Evolutionary conservation across 1,284 basidiomycete species (phyloP), one percentile per base, ranked within the genome.

Genomic region (Phylloporus sp.): DNA sequence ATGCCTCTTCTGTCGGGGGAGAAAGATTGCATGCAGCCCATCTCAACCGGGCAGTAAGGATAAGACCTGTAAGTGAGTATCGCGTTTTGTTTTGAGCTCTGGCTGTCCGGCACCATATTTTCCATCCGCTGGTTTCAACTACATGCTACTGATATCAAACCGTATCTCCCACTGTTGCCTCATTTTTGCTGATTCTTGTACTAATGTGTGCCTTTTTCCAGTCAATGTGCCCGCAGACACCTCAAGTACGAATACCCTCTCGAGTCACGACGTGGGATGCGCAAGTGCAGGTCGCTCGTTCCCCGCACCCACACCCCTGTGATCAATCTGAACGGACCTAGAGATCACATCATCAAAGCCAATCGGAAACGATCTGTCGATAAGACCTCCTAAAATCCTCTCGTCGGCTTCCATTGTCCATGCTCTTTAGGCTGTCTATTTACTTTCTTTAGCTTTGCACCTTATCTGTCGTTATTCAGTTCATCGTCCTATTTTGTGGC

Each of bases 1-100:
- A 0, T 90, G 88, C 70, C 80, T 86, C 19, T 90, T 90, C 73
- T 90, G 88, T 74, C 82, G 89, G 45, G 87, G 86, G 6, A 80
- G 88, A 57, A 90, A 91, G 79, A 90, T 91, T 65, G 89, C 89
- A 5, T 90, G 89, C 68, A 87, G 88, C 0, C 85, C 87, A 25
- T 85, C 87, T 3, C 70, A 82, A 27, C 81, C 84, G 7, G 85
- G 82, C 17, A 85, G 82, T 69, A 79, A 81, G 58, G 86, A 88
- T 70, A 83, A 83, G 70, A 87, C 86, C 1, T 90, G 88, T 88
- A 88, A 88, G 89, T 89, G 71, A 83, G 89, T 49, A 14, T 14
- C n/a, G n/a, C n/a, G 47, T 85, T 5, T 11, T 53, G 62, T 55
- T 32, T 60, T 41, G 64, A 11, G 63, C 56, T 12, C 11, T 12